Percentiles rank a stretch among this genome's conserved stretches.
These are phyloP conservation scores for Dioscorea zingiberensis DNA, from an alignment of 106 monocot genomes.

Conservation along the genomic window DNA sequence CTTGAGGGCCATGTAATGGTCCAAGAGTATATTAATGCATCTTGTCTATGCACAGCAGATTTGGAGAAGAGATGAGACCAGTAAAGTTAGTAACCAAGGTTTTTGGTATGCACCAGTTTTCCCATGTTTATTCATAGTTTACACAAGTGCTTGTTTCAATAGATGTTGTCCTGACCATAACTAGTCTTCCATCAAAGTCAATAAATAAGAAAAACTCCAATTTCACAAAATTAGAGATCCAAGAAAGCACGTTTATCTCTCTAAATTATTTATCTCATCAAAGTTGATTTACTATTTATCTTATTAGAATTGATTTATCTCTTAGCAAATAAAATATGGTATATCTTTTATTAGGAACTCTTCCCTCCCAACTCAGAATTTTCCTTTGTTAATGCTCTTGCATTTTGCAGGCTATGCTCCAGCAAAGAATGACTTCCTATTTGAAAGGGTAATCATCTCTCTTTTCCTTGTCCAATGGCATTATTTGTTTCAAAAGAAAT, in stretches of 20 bases:
- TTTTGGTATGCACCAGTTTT: constrained; percentile 47
- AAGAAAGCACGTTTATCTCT: too few relatives aligned
- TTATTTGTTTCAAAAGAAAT: too few relatives aligned
- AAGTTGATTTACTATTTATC: too few relatives aligned
- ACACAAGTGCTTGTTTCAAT: too few relatives aligned
- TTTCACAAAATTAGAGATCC: too few relatives aligned
- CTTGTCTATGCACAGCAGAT: constrained; percentile 34
- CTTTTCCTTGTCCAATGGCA: not conserved
- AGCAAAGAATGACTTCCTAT: constrained; percentile 95
- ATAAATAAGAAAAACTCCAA: too few relatives aligned
- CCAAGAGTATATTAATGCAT: not conserved
- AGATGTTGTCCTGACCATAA: not conserved
- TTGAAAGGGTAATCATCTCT: constrained; percentile 72
- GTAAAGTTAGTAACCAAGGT: constrained; percentile 93
- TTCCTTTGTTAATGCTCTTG: not conserved
- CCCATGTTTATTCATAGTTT: not conserved
- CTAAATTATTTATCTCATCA: too few relatives aligned
- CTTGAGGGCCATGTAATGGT: not conserved
- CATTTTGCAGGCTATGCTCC: constrained; percentile 75
- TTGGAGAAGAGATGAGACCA: constrained; percentile 99
- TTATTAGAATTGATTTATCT: too few relatives aligned
- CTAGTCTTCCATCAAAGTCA: too few relatives aligned
- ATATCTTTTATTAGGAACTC: too few relatives aligned
- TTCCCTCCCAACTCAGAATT: not conserved
- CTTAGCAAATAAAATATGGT: too few relatives aligned